These are phyloP conservation scores for Alternaria consortialis DNA, from an alignment of 2,329 filamentous ascomycete genomes.

Conservation along the genomic window DNA sequence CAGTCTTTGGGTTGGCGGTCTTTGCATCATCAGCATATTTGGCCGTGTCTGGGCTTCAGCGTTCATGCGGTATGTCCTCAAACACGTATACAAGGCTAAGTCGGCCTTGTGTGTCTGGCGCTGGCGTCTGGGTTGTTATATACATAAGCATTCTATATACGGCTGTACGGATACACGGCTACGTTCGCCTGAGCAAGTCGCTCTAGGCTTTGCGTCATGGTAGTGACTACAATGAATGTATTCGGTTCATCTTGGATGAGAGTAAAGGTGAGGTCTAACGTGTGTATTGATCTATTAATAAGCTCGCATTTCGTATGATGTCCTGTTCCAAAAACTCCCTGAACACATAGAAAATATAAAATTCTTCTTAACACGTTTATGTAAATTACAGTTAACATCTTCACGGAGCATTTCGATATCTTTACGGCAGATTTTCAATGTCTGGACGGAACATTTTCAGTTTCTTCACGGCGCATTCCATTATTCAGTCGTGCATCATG, in stretches of 20 bases:
- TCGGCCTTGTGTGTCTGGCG: conserved; percentile 14
- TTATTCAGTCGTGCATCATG: not conserved
- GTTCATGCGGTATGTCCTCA: conserved; percentile 2
- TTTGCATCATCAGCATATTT: not conserved
- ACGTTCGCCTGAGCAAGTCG: conserved; percentile 5
- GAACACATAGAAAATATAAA: not conserved
- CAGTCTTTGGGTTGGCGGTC: not conserved
- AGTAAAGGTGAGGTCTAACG: not conserved
- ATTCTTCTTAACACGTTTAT: not conserved
- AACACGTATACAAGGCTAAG: conserved; percentile 1
- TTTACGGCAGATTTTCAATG: not conserved
- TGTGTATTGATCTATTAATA: not conserved
- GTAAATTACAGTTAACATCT: not conserved
- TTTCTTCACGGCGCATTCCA: not conserved
- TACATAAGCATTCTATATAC: conserved; percentile 7
- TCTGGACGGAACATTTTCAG: not conserved
- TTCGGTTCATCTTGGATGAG: not conserved
- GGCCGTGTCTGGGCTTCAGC: conserved; percentile 8
- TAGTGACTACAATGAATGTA: not conserved
- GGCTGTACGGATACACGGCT: conserved; percentile 8
- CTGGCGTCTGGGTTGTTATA: conserved; percentile 16
- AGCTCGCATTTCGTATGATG: not conserved
- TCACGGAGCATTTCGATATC: not conserved
- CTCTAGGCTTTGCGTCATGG: not conserved
- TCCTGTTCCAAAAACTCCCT: not conserved